Conservation (phyloP, 805 yeast genomes). For the Clavispora asparagi region DNA sequence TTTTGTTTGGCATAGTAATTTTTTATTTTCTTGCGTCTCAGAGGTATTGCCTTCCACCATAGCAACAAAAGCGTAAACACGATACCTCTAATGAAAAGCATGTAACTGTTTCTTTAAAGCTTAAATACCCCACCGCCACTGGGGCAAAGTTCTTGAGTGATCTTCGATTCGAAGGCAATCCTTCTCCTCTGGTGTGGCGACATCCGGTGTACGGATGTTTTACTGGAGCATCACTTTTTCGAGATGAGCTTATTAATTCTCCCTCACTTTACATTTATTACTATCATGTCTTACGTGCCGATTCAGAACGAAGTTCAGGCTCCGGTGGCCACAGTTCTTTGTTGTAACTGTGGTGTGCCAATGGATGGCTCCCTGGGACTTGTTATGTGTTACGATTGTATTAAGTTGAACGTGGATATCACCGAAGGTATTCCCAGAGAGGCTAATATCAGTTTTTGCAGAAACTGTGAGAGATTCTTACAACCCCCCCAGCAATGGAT, state of each 20-base stretch:
- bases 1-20: no score
- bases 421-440: constrained; percentile 92
- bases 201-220: constrained; percentile 1
- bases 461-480: constrained; percentile 93
- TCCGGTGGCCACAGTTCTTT: constrained; percentile 75
- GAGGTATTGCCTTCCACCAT: no score
- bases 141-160: not conserved
- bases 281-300: constrained; percentile 15
- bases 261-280: not conserved
- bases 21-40: no score
- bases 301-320: constrained; percentile 10
- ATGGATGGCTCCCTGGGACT: constrained; percentile 93
- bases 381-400: constrained; percentile 97
- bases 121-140: no score
- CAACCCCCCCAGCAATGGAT: constrained; percentile 97
- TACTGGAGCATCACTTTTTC: constrained; percentile 1
- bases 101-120: no score
- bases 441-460: constrained; percentile 86
- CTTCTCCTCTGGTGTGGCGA: not conserved
- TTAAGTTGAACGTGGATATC: constrained; percentile 86
- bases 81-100: no score
- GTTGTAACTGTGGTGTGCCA: constrained; percentile 98
- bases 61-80: no score
- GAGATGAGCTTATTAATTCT: constrained; percentile 5
- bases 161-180: not conserved